Conservation (phyloP, 768 basidiomycete genomes). For the Psilocybe cyanescens region DNA sequence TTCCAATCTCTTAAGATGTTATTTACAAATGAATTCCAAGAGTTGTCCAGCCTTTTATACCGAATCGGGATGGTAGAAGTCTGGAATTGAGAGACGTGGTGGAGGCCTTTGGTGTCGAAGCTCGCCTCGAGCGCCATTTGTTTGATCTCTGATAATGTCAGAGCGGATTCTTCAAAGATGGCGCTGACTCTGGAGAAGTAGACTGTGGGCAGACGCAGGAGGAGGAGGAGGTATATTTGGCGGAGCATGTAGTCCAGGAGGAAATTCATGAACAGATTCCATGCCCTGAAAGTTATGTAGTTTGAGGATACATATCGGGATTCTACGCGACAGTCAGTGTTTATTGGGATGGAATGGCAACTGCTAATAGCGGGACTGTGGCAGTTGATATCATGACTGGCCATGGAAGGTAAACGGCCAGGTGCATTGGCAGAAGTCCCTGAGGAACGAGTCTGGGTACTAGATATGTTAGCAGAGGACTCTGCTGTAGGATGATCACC, state of each 20-base stretch:
- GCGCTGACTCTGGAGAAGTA: constrained; percentile 74
- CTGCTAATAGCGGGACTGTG: no score
- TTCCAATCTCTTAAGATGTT: constrained; percentile 31
- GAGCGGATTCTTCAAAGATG: constrained; percentile 68
- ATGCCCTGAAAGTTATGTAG: background rate
- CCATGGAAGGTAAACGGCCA: no score
- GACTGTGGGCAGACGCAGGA: constrained; percentile 64
- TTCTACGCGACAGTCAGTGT: no score
- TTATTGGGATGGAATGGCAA: no score
- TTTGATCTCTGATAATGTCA: constrained; percentile 62
- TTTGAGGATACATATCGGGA: no score
- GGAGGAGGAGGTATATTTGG: constrained; percentile 38
- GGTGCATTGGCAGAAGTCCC: no score
- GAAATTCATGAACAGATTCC: background rate
- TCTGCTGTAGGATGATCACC: no score
- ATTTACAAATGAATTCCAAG: constrained; percentile 31
- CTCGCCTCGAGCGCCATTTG: constrained; percentile 39
- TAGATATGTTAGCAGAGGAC: no score
- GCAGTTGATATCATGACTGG: no score
- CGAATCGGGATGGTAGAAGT: background rate
- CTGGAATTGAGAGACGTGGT: background rate
- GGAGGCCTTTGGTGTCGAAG: background rate
- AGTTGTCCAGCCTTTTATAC: constrained; percentile 37
- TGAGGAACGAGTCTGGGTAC: no score
- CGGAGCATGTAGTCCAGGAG: constrained; percentile 22